phyloP scores from a whole-genome alignment of 2,329 filamentous ascomycete species.

The Arthroderma sp. region DNA sequence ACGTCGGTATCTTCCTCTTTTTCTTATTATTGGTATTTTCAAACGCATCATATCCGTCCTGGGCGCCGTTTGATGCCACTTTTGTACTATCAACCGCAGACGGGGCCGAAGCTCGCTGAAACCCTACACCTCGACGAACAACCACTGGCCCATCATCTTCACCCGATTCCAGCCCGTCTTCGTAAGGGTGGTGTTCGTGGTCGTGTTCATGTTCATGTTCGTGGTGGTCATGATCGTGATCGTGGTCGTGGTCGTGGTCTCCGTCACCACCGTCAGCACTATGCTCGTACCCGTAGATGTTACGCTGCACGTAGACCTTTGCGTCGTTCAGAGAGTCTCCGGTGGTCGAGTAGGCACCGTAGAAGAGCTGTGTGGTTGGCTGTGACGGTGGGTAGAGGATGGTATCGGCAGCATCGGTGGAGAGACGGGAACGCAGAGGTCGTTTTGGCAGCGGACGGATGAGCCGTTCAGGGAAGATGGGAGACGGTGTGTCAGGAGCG shows the following conservation, averaged over 20 bases:
- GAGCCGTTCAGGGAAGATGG: constrained; percentile 74
- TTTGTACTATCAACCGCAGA: constrained; percentile 28
- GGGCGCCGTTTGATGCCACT: constrained; percentile 53
- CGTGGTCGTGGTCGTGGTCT: constrained; percentile 33
- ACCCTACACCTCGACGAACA: constrained; percentile 31
- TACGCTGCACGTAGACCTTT: constrained; percentile 37
- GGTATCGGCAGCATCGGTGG: constrained; percentile 67
- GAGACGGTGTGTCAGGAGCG: constrained; percentile 59
- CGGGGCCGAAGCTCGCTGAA: constrained; percentile 29
- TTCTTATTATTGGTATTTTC: constrained; percentile 99
- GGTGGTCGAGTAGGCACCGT: constrained; percentile 52
- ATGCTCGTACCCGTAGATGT: constrained; percentile 29
- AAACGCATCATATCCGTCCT: constrained; percentile 90
- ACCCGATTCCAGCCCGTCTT: constrained; percentile 49
- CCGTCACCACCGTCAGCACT: constrained; percentile 25
- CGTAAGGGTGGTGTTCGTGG: constrained; percentile 29
- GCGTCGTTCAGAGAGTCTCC: constrained; percentile 39
- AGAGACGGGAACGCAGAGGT: constrained; percentile 73
- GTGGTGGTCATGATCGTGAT: constrained; percentile 35
- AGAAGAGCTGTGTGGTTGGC: constrained; percentile 61
- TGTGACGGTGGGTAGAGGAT: constrained; percentile 72
- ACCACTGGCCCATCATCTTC: constrained; percentile 44
- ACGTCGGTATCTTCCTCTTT: constrained; percentile 93
- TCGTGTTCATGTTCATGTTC: constrained; percentile 25
- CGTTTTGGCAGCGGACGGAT: constrained; percentile 88